Base-by-base conservation (phyloP, 1,139 yeast genomes). In the Scheffersomyces segobiensis region DNA sequence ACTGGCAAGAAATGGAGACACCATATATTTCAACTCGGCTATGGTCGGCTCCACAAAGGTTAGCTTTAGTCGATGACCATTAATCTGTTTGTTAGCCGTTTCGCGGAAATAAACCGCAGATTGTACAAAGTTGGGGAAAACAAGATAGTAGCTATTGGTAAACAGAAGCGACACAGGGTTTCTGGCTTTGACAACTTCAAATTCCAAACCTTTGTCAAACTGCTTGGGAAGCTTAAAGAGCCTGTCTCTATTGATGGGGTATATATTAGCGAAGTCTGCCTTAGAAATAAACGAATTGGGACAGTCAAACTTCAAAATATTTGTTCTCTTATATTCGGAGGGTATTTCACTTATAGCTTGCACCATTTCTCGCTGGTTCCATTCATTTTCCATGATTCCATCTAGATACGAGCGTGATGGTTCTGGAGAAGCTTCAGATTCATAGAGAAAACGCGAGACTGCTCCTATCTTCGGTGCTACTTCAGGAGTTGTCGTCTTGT, bases 31-130 rank as follows among this genome's bases (percentile, higher is more conserved):
- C 50, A 74, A 60, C 18, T 71, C 72, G 26, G 59, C 55, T 5
- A 58, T 56, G 6, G 60, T 56, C n/a, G 68, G 49, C 2, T 64
- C 66, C 3, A 78, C 79, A 73, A 86, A 86, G 55, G 77, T 70
- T 46, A 85, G 71, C 22, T 77, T 71, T 32, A 85, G 65, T 22
- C 75, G 76, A 51, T 80, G 65, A 1, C 91, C 91, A 63, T 87
- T 83, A 49, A 87, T 66, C 56, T 77, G 75, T 55, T 81, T 78
- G 5, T 80, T 78, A 5, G 68, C 60, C 0, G 88, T 83, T 64
- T 85, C 89, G 19, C 76, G 65, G 65, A 73, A 74, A 67, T 81
- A 88, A 3, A 76, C 74, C 39, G 84, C 77, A 0, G 91, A 91
- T 22, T 81, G 82, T 46, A 76, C 73, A 54, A 72, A 69, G 51